These are phyloP conservation scores for Aspergillus candidus DNA, from an alignment of 2,329 filamentous ascomycete genomes.

Conservation along the genomic window DNA sequence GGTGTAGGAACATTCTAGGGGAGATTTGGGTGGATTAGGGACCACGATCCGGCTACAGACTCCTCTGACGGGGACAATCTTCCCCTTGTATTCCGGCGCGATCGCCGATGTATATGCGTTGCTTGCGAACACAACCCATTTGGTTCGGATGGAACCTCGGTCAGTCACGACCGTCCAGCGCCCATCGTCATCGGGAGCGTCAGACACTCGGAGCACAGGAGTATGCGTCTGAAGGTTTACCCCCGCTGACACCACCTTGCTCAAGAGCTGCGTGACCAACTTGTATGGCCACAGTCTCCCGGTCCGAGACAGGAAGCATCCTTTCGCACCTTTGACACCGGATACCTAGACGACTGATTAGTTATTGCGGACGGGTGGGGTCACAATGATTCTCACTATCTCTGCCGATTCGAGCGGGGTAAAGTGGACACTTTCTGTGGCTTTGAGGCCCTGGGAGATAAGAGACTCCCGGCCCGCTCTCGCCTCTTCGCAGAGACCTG, in stretches of 20 bases:
- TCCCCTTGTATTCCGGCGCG: slow-evolving; percentile 59
- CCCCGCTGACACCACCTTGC: slow-evolving; percentile 47
- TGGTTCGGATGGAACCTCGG: slow-evolving; percentile 60
- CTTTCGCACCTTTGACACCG: slow-evolving; percentile 33
- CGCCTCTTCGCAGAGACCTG: slow-evolving; percentile 24
- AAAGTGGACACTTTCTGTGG: slow-evolving; percentile 23
- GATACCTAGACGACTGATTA: slow-evolving; percentile 20
- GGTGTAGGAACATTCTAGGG: slow-evolving; percentile 48
- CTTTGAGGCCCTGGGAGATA: slow-evolving; percentile 18
- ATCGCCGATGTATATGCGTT: slow-evolving; percentile 80
- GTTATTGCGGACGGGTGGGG: background rate
- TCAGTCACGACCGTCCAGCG: slow-evolving; percentile 60
- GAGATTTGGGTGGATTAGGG: slow-evolving; percentile 16
- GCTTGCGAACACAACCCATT: slow-evolving; percentile 66
- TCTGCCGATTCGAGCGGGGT: slow-evolving; percentile 21
- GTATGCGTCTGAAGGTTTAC: slow-evolving; percentile 52
- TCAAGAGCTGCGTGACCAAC: slow-evolving; percentile 65
- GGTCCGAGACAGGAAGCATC: slow-evolving; percentile 29
- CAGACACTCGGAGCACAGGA: slow-evolving; percentile 32
- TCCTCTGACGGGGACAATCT: slow-evolving; percentile 72
- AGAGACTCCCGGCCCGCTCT: slow-evolving; percentile 26
- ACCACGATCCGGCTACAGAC: slow-evolving; percentile 30
- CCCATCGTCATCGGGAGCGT: slow-evolving; percentile 13
- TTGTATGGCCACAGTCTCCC: slow-evolving; percentile 62
- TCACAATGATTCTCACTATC: slow-evolving; percentile 8